phyloP scores from a whole-genome alignment of 2,329 filamentous ascomycete species.

The Cercospora sesami region DNA sequence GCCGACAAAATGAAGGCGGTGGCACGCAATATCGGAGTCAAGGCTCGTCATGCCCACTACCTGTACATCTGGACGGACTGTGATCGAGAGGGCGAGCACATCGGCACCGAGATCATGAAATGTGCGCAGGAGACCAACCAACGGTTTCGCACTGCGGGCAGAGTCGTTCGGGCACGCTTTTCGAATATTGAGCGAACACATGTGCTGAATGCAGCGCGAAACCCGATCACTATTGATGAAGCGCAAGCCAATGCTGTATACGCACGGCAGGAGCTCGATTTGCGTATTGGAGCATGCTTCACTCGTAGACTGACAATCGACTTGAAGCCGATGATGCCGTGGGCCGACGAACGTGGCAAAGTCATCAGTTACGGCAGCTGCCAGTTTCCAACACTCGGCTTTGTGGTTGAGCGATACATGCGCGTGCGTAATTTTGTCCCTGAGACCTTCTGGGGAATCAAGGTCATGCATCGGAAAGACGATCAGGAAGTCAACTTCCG shows the following conservation, averaged over 20 bases:
- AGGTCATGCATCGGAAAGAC: slow-evolving; percentile 74
- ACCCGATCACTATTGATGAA: slow-evolving; percentile 77
- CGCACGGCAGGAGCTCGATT: slow-evolving; percentile 85
- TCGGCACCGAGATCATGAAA: slow-evolving; percentile 84
- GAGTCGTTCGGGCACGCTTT: slow-evolving; percentile 84
- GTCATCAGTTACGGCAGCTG: slow-evolving; percentile 61
- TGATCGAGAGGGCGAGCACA: slow-evolving; percentile 95
- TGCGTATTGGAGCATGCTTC: slow-evolving; percentile 89
- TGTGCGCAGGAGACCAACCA: slow-evolving; percentile 74
- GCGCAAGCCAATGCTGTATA: slow-evolving; percentile 83
- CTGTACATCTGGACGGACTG: slow-evolving; percentile 99
- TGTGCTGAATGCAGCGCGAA: slow-evolving; percentile 77
- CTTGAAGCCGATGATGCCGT: slow-evolving; percentile 67
- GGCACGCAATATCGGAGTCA: slow-evolving; percentile 77
- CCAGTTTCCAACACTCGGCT: slow-evolving; percentile 94
- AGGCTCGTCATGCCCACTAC: slow-evolving; percentile 70
- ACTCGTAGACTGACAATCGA: slow-evolving; percentile 82
- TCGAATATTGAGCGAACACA: slow-evolving; percentile 97
- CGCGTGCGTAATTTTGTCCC: slow-evolving; percentile 91
- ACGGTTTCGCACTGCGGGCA: slow-evolving; percentile 53
- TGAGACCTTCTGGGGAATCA: slow-evolving; percentile 91
- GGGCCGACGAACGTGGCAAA: slow-evolving; percentile 70
- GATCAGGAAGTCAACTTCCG: slow-evolving; percentile 77
- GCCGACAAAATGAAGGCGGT: slow-evolving; percentile 74
- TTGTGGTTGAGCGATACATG: slow-evolving; percentile 95